Evolutionary conservation across 1,284 basidiomycete species (phyloP).

Genomic region (Trametes hirsuta): DNA sequence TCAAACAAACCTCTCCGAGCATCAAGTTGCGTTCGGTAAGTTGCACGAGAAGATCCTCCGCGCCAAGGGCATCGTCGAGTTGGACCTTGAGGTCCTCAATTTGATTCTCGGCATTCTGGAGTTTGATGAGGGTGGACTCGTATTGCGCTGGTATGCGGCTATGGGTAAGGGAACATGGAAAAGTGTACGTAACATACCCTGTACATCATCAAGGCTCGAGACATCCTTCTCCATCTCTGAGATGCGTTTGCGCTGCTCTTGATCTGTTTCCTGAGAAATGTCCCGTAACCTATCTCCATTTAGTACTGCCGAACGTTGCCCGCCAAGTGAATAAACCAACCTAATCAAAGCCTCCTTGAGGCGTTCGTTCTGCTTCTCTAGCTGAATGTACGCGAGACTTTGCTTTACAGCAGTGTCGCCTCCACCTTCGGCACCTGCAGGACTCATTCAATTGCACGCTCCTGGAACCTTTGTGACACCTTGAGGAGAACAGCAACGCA

Average conservation of each 20-base stretch:
- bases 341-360: conserved; percentile 92
- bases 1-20: conserved; percentile 73
- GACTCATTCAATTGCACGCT: not conserved
- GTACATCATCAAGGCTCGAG: conserved; percentile 66
- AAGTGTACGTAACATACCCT: conserved; percentile 45
- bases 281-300: conserved; percentile 72
- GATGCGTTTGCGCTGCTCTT: conserved; percentile 82
- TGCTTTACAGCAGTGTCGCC: conserved; percentile 56
- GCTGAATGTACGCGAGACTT: conserved; percentile 84
- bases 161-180: not conserved
- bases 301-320: not conserved
- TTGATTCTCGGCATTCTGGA: conserved; percentile 85
- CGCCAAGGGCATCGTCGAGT: conserved; percentile 93
- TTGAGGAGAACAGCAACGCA: conserved; percentile 13
- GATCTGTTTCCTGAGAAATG: conserved; percentile 85
- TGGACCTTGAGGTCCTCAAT: conserved; percentile 95
- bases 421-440: conserved; percentile 40
- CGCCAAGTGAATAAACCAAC: conserved; percentile 43
- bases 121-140: conserved; percentile 77
- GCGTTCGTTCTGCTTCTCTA: conserved; percentile 96
- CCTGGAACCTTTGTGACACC: conserved; percentile 18
- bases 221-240: conserved; percentile 91
- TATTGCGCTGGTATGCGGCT: conserved; percentile 61
- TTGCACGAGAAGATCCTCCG: conserved; percentile 95
- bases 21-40: conserved; percentile 94